Base-by-base conservation (phyloP, 2,329 filamentous ascomycete species). In the Beauveria medogensis region DNA sequence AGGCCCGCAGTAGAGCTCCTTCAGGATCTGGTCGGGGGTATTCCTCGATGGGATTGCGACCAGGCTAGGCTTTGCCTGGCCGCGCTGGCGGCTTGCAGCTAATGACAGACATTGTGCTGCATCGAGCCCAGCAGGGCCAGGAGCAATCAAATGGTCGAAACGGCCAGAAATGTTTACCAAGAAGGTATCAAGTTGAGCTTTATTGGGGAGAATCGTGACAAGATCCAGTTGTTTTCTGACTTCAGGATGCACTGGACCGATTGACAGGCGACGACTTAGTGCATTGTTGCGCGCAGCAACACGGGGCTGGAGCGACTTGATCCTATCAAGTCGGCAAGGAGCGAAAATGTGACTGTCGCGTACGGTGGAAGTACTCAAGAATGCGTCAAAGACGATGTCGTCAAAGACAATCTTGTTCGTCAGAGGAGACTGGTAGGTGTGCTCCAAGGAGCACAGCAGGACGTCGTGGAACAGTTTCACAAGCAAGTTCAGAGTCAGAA, bases 401-500 rank as follows among this genome's bases (percentile, higher is more conserved):
- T 48, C 26, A n/a, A 47, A 37, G 20, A 57, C 7, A 2, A n/a
- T 4, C 20, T 57, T 37, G 43, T 14, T 40, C 7, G 20, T 41
- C 26, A 22, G 18, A 22, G 54, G 18, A 24, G 28, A 37, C 8
- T 28, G 12, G 30, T 34, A 37, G 26, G 24, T 56, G 54, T 47
- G 28, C 5, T 47, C 20, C n/a, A 22, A 51, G 48, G 34, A 54
- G 30, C 20, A 40, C 24, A 12, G 51, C 10, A 47, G 14, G 8
- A 60, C 16, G 50, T 44, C 9, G 58, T 60, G 58, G 16, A 55
- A 41, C 58, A 53, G 40, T 40, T 16, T 9, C 28, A 60, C 41
- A 28, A 60, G 6, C 2, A 47, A 18, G 18, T 41, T 44, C 8
- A 41, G 8, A 26, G 48, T 12, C 16, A 52, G 18, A 12, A 60